Conservation (phyloP, 176 grass and related monocot species). For the Eragrostis nindensis region DNA sequence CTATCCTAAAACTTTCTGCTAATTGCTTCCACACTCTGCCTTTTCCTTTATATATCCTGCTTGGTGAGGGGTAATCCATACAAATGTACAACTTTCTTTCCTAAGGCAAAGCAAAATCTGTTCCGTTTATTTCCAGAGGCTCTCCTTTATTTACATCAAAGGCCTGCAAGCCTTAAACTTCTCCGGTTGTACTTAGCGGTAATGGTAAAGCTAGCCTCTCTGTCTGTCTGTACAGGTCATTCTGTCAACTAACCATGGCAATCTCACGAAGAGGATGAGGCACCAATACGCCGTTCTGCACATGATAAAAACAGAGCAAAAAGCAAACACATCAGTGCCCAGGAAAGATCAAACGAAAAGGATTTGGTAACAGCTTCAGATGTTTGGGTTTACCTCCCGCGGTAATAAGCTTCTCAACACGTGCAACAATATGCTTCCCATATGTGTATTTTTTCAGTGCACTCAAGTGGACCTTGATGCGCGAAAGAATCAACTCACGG, state of each 20-base stretch:
- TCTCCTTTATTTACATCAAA: conserved; percentile 96
- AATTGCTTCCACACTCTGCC: conserved; percentile 43
- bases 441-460: conserved; percentile 94
- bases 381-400: conserved; percentile 65
- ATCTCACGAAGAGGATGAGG: conserved; percentile 62
- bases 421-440: conserved; percentile 95
- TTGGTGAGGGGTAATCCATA: conserved; percentile 44
- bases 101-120: conserved; percentile 57
- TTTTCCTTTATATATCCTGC: conserved; percentile 52
- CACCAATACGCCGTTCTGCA: conserved; percentile 66
- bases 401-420: conserved; percentile 94
- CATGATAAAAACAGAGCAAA: background rate
- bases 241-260: conserved; percentile 36
- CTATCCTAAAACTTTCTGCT: conserved; percentile 63
- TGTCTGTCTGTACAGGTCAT: conserved; percentile 99
- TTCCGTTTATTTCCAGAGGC: conserved; percentile 76
- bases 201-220: conserved; percentile 70
- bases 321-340: background rate
- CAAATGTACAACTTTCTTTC: conserved; percentile 78
- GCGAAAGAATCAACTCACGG: conserved; percentile 88
- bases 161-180: conserved; percentile 49
- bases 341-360: background rate
- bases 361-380: background rate
- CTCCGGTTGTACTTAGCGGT: conserved; percentile 57
- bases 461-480: conserved; percentile 98